These are phyloP conservation scores for Tuber brumale DNA, from an alignment of 495 filamentous ascomycete species.

Conservation along the genomic window DNA sequence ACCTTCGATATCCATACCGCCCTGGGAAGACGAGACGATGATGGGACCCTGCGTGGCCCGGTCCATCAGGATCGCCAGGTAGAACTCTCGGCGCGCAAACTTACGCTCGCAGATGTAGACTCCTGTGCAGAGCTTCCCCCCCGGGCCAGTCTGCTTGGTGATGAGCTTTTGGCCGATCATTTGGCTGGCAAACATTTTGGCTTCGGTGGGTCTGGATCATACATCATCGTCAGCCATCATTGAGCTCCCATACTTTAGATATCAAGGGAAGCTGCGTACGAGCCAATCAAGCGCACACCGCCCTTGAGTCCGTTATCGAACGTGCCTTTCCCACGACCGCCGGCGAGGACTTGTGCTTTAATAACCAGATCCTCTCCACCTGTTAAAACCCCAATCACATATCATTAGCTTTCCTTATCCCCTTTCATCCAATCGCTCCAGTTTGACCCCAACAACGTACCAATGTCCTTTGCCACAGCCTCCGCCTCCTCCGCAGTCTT, in stretches of 20 bases:
- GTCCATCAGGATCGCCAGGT: constrained; percentile 97
- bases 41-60: constrained; percentile 83
- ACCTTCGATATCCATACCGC: constrained; percentile 97
- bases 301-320: constrained; percentile 99
- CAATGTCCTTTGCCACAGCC: constrained; percentile 79
- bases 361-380: constrained; percentile 95
- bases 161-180: constrained; percentile 99
- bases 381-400: constrained; percentile 34
- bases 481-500: constrained; percentile 80
- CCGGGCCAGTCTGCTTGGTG: constrained; percentile 96
- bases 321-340: constrained; percentile 90
- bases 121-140: constrained; percentile 83
- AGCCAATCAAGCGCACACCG: constrained; percentile 97
- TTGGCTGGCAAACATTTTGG: constrained; percentile 95
- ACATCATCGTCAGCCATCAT: constrained; percentile 1
- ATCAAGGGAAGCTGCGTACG: constrained; percentile 52
- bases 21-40: constrained; percentile 94
- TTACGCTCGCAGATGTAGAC: constrained; percentile 99
- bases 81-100: constrained; percentile 98
- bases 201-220: constrained; percentile 61
- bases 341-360: constrained; percentile 97
- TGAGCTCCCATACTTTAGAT: not conserved
- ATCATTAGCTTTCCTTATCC: constrained; percentile 15
- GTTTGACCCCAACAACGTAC: constrained; percentile 44
- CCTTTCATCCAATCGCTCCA: not conserved